Evolutionary conservation across 176 grass and related monocot species (phyloP), one percentile per base, ranked within the genome.

Genomic region (Oryza officinalis): DNA sequence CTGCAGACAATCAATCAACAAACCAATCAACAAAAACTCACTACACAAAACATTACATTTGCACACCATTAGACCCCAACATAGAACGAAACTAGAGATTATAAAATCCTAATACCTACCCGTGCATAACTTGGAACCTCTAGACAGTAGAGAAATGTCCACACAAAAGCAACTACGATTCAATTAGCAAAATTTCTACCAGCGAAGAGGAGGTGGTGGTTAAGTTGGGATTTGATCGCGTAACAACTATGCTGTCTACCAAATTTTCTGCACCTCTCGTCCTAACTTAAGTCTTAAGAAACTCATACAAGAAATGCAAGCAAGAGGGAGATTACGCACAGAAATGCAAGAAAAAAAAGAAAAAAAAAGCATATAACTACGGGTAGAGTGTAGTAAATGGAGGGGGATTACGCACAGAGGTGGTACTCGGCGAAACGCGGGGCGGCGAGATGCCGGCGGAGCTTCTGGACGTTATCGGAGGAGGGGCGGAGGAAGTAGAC

Each of bases 351-450:
- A 27, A 72, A 30, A 18, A 10, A 18, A 45, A 17, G 8, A 26
- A 57, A 70, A 50, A 40, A 30, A 60, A 38, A 13, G n/a, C 59
- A 20, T 30, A 81, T 37, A 8, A 35, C 14, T 30, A 63, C 33
- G 2, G 23, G 10, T 71, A 20, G 25, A 72, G 13, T 82, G 37
- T 32, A 76, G 41, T 30, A 71, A 44, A 72, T 32, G 10, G 13
- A 76, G n/a, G 71, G 43, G 15, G 10, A 65, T 11, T 35, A 82
- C 93, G 70, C 85, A 95, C 93, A 98, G 38, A 98, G 87, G 82
- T 95, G 96, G 76, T 92, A 98, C 85, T 98, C 93, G 17, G 91
- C 87, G 83, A 95, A 95, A 73, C 96, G 90, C 7, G 96, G 91
- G 13, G 86, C 89, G 27, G 93, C 89, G 40, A 98, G 87, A 65